Base-by-base conservation (phyloP, 345 rosid species). In the Arabidopsis arenosa region DNA sequence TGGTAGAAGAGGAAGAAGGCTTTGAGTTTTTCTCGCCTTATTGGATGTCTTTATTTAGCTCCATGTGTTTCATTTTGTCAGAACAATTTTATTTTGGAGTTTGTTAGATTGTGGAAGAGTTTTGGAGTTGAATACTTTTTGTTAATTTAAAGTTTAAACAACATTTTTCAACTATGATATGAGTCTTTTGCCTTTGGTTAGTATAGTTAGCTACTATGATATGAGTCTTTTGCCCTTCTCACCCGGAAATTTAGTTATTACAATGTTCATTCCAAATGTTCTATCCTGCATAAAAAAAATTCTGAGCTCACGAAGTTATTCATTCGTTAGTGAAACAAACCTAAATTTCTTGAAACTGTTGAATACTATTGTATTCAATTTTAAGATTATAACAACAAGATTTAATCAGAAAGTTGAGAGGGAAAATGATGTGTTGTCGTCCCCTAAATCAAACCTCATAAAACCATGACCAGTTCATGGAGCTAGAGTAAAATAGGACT, bases 1-100 rank as follows among this genome's bases (percentile, higher is more conserved):
- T 66, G 96, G 97, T 18, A 85, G 97, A 76, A 86, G 97, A 64
- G 97, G 97, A 69, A 86, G 96, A 64, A 90, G 97, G 83, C 88
- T 92, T 85, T 92, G 63, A 84, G 64, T 41, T 61, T 41, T 9
- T 28, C 35, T 43, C 23, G 49, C 1, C 54, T 52, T 40, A 0
- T 49, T 8, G 68, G 40, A 23, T 0, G 58, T 18, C 12, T 15
- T 8, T 69, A 3, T 44, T 58, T 75, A 67, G 52, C 58, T 21
- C 26, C 10, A 17, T 63, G 41, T 35, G 65, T 76, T 70, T 63
- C 70, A 35, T 62, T 63, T 69, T 62, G 75, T 69, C 13, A 4
- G 5, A 49, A 7, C 57, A 9, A 4, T 58, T 4, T 21, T 17
- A 17, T 11, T 45, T 15, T 77, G 15, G 9, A 21, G 69, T 74